Evolutionary conservation across 1,284 basidiomycete species (phyloP).

Genomic region (Neonothopanus nambi): DNA sequence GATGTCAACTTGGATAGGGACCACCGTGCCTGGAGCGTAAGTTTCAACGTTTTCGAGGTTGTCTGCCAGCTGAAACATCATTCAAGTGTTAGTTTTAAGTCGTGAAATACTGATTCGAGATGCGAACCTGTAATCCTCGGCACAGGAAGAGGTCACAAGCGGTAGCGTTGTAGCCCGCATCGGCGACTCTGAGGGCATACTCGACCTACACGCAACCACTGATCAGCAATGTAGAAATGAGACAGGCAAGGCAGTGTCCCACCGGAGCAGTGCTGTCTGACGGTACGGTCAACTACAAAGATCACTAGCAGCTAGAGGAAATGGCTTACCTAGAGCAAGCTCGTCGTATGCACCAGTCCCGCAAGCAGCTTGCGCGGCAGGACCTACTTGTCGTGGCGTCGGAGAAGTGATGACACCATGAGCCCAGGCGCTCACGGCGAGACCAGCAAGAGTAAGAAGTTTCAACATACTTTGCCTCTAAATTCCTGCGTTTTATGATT

Average conservation of each 20-base stretch:
- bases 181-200: constrained; percentile 30
- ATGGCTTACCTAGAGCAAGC: constrained; percentile 26
- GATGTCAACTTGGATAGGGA: constrained; percentile 35
- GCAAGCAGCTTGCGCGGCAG: constrained; percentile 30
- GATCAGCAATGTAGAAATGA: background rate
- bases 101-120: background rate
- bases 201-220: constrained; percentile 29
- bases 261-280: constrained; percentile 33
- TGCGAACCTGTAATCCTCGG: constrained; percentile 31
- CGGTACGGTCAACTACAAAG: background rate
- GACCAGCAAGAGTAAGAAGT: constrained; percentile 6
- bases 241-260: constrained; percentile 6
- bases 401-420: constrained; percentile 34
- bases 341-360: constrained; percentile 30
- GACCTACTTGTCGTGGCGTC: constrained; percentile 29
- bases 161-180: constrained; percentile 31
- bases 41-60: constrained; percentile 30
- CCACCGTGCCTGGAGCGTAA: constrained; percentile 30
- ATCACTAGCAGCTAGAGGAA: background rate
- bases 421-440: constrained; percentile 14
- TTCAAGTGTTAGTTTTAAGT: background rate
- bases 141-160: constrained; percentile 39
- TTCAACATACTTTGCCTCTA: no score
- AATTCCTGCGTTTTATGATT: no score
- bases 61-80: constrained; percentile 29